Percentiles rank a stretch among this genome's conserved stretches.
phyloP scores from a whole-genome alignment of 2,329 filamentous ascomycete species.

The Parastagonospora nodorum region DNA sequence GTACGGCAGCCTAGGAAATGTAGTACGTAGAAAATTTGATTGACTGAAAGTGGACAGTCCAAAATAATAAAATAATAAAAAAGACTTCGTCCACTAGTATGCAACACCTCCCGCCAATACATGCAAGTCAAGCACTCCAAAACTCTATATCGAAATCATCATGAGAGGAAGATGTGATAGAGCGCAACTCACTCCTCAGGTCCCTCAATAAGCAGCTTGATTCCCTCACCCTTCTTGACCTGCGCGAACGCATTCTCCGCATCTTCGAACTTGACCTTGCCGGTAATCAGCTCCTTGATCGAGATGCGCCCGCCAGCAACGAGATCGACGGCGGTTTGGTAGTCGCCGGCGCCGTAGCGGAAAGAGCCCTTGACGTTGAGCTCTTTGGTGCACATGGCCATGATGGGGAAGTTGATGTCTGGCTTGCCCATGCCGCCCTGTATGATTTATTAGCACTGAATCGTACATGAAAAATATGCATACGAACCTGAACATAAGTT shows the following conservation, averaged over 20 bases:
- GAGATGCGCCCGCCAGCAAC: slow-evolving; percentile 72
- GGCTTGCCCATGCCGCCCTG: slow-evolving; percentile 78
- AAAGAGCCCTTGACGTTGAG: slow-evolving; percentile 86
- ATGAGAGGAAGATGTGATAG: neutral
- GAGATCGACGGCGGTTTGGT: slow-evolving; percentile 79
- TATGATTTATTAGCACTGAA: neutral
- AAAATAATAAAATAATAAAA: neutral
- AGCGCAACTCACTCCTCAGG: slow-evolving; percentile 30
- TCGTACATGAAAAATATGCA: neutral
- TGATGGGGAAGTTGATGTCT: slow-evolving; percentile 90
- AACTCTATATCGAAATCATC: neutral
- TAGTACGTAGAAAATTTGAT: too few relatives aligned
- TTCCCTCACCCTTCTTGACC: slow-evolving; percentile 81
- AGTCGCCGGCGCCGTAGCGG: slow-evolving; percentile 87
- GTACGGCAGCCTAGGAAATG: too few relatives aligned
- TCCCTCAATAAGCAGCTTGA: slow-evolving; percentile 64
- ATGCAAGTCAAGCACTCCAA: neutral
- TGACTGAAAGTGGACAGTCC: too few relatives aligned
- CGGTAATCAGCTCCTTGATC: slow-evolving; percentile 79
- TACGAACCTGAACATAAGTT: slow-evolving; percentile 51
- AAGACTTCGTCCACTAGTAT: neutral
- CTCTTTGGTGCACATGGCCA: slow-evolving; percentile 88
- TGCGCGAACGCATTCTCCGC: slow-evolving; percentile 87
- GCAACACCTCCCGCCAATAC: neutral
- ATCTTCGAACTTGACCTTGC: slow-evolving; percentile 76